Evolutionary conservation across 1,284 basidiomycete species (phyloP).

Genomic region (Pseudomicrostroma phylloplanum): DNA sequence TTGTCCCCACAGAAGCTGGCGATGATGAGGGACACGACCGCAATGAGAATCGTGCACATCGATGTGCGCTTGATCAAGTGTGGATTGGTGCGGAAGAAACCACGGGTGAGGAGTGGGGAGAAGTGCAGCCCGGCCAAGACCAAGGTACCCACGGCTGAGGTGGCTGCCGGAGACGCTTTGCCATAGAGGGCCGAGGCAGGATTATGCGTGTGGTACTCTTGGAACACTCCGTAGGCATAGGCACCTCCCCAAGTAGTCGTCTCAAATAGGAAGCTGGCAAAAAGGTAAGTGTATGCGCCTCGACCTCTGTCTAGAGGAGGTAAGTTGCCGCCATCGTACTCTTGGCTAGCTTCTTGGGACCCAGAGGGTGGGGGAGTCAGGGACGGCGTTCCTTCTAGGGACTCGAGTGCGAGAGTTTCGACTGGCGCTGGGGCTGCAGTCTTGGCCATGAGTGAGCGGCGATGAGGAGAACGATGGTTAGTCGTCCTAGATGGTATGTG

Average conservation of each 20-base stretch:
- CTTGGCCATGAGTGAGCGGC: too few relatives aligned
- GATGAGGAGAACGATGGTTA: too few relatives aligned
- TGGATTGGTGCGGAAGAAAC: constrained; percentile 26
- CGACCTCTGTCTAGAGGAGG: constrained; percentile 12
- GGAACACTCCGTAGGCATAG: constrained; percentile 41
- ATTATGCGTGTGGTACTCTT: constrained; percentile 39
- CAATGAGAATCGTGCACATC: constrained; percentile 16
- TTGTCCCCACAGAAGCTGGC: constrained; percentile 28
- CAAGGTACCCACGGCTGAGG: constrained; percentile 31
- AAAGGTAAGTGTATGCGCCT: constrained; percentile 13
- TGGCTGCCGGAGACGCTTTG: constrained; percentile 7
- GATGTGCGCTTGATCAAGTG: constrained; percentile 25
- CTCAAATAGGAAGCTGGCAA: constrained; percentile 11
- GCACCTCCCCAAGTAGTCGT: constrained; percentile 30
- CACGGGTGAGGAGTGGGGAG: constrained; percentile 27
- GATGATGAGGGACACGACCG: constrained; percentile 24
- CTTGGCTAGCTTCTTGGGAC: too few relatives aligned
- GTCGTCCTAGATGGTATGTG: too few relatives aligned
- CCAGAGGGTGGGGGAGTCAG: too few relatives aligned
- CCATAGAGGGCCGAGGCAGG: constrained; percentile 27
- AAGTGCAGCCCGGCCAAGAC: constrained; percentile 31
- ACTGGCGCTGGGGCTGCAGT: too few relatives aligned
- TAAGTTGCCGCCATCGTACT: constrained; percentile 1
- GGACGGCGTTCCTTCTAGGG: too few relatives aligned
- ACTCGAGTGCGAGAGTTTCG: too few relatives aligned